Conservation (phyloP, 768 basidiomycete species). For the Dendrothele bispora region DNA sequence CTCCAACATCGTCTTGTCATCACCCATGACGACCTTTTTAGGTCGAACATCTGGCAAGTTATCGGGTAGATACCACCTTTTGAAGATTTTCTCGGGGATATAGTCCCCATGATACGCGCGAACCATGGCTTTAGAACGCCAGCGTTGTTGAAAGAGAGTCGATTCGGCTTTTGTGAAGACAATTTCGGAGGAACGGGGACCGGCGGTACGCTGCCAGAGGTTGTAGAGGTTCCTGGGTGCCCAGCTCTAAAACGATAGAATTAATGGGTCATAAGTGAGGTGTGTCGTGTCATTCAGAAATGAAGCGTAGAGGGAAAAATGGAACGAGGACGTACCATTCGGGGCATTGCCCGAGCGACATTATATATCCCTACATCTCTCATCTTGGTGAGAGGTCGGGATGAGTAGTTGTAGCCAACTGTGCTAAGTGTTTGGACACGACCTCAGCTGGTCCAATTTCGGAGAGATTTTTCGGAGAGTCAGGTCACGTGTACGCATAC, state of each 20-base stretch:
- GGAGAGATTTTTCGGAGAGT: too few relatives aligned
- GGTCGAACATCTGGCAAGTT: slow-evolving; percentile 85
- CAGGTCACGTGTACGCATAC: too few relatives aligned
- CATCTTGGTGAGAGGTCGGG: too few relatives aligned
- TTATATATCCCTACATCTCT: slow-evolving; percentile 37
- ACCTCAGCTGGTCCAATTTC: too few relatives aligned
- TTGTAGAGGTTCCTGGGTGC: slow-evolving; percentile 85
- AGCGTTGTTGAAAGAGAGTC: slow-evolving; percentile 89
- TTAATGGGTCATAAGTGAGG: too few relatives aligned
- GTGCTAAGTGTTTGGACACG: too few relatives aligned
- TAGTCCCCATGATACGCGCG: slow-evolving; percentile 96
- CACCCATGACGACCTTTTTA: slow-evolving; percentile 42
- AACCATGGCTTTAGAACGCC: slow-evolving; percentile 81
- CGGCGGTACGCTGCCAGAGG: slow-evolving; percentile 75
- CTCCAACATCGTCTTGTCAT: slow-evolving; percentile 46
- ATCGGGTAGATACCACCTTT: slow-evolving; percentile 90
- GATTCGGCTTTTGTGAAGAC: slow-evolving; percentile 55
- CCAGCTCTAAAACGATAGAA: slow-evolving; percentile 90
- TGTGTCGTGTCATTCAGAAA: neutral
- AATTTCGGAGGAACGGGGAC: slow-evolving; percentile 45
- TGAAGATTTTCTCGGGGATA: slow-evolving; percentile 91
- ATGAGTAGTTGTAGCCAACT: too few relatives aligned
- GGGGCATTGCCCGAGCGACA: slow-evolving; percentile 61
- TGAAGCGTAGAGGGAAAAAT: neutral
- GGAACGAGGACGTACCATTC: slow-evolving; percentile 57